These are phyloP conservation scores for Physcomitrium patens DNA, from an alignment of 225 moss, liverwort and hornwort species.

Conservation along the genomic window DNA sequence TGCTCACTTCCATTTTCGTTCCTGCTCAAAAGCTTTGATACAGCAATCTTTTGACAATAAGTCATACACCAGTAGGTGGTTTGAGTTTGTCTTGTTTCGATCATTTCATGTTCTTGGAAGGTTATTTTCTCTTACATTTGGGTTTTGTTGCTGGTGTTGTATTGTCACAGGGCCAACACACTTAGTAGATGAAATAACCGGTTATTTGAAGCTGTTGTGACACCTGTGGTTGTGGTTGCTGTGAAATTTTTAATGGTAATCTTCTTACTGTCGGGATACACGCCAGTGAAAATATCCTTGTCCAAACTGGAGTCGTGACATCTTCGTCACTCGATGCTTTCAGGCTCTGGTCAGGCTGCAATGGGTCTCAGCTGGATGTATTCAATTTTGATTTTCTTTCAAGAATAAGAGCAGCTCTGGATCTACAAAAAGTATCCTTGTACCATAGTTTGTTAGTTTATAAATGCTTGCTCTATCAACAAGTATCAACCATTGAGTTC, in stretches of 20 bases:
- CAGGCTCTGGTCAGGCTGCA: not conserved
- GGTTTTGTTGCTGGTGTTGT: constrained; percentile 3
- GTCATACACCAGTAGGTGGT: constrained; percentile 12
- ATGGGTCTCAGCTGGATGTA: constrained; percentile 1
- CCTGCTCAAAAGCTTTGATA: not conserved
- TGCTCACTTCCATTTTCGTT: not conserved
- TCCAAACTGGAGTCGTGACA: not conserved
- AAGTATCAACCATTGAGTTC: not conserved
- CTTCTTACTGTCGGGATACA: constrained; percentile 12
- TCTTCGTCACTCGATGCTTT: not conserved
- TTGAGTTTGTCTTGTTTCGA: not conserved
- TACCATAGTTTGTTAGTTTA: constrained; percentile 17
- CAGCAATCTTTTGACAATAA: not conserved
- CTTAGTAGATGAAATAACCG: constrained; percentile 63
- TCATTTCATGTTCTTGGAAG: constrained; percentile 4
- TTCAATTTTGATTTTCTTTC: constrained; percentile 8
- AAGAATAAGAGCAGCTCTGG: constrained; percentile 8
- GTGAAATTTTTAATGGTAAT: not conserved
- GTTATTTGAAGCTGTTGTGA: constrained; percentile 63
- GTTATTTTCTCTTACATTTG: not conserved
- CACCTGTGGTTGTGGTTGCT: not conserved
- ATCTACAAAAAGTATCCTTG: constrained; percentile 1
- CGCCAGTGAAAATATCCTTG: not conserved
- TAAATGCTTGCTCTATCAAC: not conserved
- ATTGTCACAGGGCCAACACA: constrained; percentile 44